These are phyloP conservation scores for Tephrocybe sp. DNA, from an alignment of 768 basidiomycete genomes.

Conservation along the genomic window DNA sequence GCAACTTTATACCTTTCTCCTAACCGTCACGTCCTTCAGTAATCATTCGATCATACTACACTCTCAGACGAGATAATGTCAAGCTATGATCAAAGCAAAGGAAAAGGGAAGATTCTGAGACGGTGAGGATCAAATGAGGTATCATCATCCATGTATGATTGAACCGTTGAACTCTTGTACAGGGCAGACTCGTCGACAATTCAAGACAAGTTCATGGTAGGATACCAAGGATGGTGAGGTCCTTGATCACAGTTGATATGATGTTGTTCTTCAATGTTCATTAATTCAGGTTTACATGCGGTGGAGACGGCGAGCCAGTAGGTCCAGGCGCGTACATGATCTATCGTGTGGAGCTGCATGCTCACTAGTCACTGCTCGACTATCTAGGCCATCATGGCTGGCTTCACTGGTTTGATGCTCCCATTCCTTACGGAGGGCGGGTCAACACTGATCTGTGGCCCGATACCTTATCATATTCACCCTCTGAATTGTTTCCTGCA, in stretches of 20 bases:
- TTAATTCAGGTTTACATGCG: slow-evolving; percentile 64
- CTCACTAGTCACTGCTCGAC: neutral
- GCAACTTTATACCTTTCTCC: slow-evolving; percentile 3
- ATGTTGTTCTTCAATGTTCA: neutral
- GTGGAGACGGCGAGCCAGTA: slow-evolving; percentile 67
- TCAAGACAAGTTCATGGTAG: slow-evolving; percentile 81
- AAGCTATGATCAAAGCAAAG: slow-evolving; percentile 22
- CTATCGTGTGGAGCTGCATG: neutral
- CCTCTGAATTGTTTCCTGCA: slow-evolving; percentile 68
- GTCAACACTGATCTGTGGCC: slow-evolving; percentile 83
- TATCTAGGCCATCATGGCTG: slow-evolving; percentile 85
- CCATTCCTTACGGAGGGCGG: slow-evolving; percentile 65
- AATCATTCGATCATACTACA: neutral
- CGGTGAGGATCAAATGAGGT: slow-evolving; percentile 39
- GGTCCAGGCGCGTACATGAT: slow-evolving; percentile 46
- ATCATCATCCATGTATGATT: no score
- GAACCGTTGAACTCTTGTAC: no score
- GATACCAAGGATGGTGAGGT: slow-evolving; percentile 84
- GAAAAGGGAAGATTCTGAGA: slow-evolving; percentile 37
- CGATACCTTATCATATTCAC: slow-evolving; percentile 67
- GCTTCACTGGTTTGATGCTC: slow-evolving; percentile 82
- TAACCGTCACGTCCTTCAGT: slow-evolving; percentile 4
- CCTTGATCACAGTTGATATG: neutral
- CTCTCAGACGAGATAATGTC: slow-evolving; percentile 21
- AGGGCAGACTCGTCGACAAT: slow-evolving; percentile 75